Evolutionary conservation across 805 yeast species (phyloP), one percentile per base, ranked within the genome.

Genomic region (Saccharomycopsis fodiens): DNA sequence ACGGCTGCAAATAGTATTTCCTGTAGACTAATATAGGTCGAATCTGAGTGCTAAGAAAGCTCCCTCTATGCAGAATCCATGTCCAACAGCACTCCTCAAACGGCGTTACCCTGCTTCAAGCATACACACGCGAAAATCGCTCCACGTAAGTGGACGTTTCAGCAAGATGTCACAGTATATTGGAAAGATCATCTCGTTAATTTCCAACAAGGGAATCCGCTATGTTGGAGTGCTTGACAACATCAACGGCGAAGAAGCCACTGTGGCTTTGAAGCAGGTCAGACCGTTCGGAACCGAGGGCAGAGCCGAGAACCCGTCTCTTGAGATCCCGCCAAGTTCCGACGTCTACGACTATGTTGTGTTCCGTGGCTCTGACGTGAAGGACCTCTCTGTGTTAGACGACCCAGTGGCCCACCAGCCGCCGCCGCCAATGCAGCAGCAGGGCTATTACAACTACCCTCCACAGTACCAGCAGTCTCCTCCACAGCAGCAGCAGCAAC

Each of bases 231-330:
- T 76, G n/a, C 72, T 91, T 59, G 87, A 85, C 54, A 81, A 78
- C 54, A 86, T 93, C 57, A 87, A 87, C 62, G 93, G 95, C 23
- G 89, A 85, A 48, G 84, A 83, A 50, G 85, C 96, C 53, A 87
- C 96, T 2, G 93, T 91, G 42, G 81, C 96, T 4, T 72, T 91
- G 57, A 73, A 74, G 40, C 70, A 79, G 45, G 97, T 91, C 41
- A 73, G 86, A 51, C 79, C 87, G 42, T 81, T 81, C 54, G 98
- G 97, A 45, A 85, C 97, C 17, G 97, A 91, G 63, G 96, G 95
- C 25, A 76, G 97, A 57, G 70, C 82, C 54, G 65, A 68, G 12
- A 87, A 83, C 60, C 82, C 85, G 2, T 67, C 72, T 13, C 70
- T 74, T 52, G 94, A 86, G 61, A 79, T 87, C 35, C 73, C 77